Base-by-base conservation (phyloP, 306 rosid species). In the Quercus robur region DNA sequence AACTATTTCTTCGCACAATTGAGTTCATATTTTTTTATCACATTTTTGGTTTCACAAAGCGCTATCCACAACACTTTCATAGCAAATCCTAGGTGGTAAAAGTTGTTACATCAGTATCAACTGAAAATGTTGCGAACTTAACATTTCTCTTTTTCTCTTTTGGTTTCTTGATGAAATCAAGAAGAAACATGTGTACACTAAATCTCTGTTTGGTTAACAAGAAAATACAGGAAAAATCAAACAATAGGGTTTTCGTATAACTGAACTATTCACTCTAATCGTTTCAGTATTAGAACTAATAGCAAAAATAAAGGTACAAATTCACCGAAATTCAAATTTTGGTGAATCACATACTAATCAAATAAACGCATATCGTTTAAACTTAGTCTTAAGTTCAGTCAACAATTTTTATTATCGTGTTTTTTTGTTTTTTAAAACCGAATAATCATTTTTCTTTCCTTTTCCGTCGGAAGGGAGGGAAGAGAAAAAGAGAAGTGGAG, bases 351-450 rank as follows among this genome's bases (percentile, higher is more conserved):
- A 55, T 2, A 56, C 58, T 10, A 25, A 70, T 10, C 20, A 26
- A 11, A 23, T 17, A 71, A 58, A 26, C 68, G 56, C 7, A 73
- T 67, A 31, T 9, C n/a, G 18, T 54, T 10, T n/a, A 61, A 2
- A 49, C 13, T 11, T 58, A 55, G 13, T 70, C 69, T 73, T n/a
- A 30, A 30, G 62, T 30, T 26, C 33, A 67, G 75, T 14, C 31
- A 66, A 57, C 6, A 56, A 25, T 70, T 59, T 23, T 79, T 68
- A n/a, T 12, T 75, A 73, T 61, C 70, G 56, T 63, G 51, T 64
- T 69, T 31, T 68, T 77, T 49, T 18, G 26, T 20, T 70, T 38
- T 46, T 49, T 66, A 62, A 75, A 75, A 44, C 17, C 5, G 28
- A 77, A 70, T 25, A 74, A 33, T 13, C 56, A 70, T 70, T 46